Evolutionary conservation across 495 filamentous ascomycete species (phyloP), one percentile per base, ranked within the genome.

Genomic region (Lepraria neglecta): DNA sequence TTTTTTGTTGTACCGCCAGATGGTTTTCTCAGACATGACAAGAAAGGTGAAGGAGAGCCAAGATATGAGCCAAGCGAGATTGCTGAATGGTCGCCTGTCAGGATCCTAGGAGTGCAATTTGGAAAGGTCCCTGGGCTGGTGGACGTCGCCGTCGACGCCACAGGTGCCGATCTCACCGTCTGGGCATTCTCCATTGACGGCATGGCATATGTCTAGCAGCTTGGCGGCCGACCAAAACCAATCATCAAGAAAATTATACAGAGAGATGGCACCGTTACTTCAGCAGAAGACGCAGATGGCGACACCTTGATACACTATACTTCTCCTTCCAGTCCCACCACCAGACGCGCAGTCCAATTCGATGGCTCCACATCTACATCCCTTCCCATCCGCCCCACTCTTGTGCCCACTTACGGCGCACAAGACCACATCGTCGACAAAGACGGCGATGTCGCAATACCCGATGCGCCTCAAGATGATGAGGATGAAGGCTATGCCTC

Each of bases 1-100:
- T 90, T 0, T n/a, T 90, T 84, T 66, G 82, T 80, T 10, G 72
- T 90, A 10, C 85, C 87, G 0, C 68, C 80, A 0, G 87, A 90
- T 69, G 69, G 83, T 3, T 84, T 83, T 35, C 15, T 53, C 14
- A 21, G 40, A n/a, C 12, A 52, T 50, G 21, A n/a, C 6, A 30
- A 59, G 45, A 55, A 47, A 64, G 60, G 3, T 4, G 35, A 48
- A 43, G 7, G 44, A 17, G 35, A 38, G 12, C 35, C 35, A 38
- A 24, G 7, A 43, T 17, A 33, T 3, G 33, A 30, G 7, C 17
- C 10, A 7, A 35, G 35, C 12, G 17, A 21, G 3, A 12, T 7
- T 5, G 21, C 31, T 14, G 11, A 19, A n/a, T 24, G 19, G n/a
- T 28, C 21, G 12, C 63, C 69, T 51, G 59, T 64, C 14, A 66